Conservation (phyloP, 1,139 yeast species). For the Yamadazyma aaseri region DNA sequence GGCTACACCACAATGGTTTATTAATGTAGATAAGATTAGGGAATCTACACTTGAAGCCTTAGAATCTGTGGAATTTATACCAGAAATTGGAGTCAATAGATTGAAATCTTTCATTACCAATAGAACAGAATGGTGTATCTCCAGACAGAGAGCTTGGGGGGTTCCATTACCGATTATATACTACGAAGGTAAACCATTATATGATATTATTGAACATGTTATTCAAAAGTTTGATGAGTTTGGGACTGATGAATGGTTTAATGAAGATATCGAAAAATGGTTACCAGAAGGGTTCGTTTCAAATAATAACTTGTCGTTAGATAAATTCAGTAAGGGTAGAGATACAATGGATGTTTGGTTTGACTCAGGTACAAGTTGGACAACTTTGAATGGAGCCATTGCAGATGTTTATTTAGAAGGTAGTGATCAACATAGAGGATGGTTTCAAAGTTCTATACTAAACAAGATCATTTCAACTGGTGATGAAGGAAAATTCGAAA, state of each 20-base stretch:
- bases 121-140: conserved; percentile 96
- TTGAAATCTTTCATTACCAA: conserved; percentile 69
- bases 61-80: conserved; percentile 63
- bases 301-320: conserved; percentile 19
- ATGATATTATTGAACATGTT: conserved; percentile 55
- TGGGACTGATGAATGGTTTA: conserved; percentile 85
- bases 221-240: conserved; percentile 51
- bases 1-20: conserved; percentile 97
- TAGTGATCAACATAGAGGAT: conserved; percentile 95
- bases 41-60: conserved; percentile 59
- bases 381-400: conserved; percentile 47
- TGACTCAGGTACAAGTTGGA: conserved; percentile 96
- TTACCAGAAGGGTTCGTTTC: conserved; percentile 43
- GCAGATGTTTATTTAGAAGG: conserved; percentile 92
- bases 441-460: conserved; percentile 94
- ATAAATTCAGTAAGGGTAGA: conserved; percentile 61
- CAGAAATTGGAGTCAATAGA: conserved; percentile 70
- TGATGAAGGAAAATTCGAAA: conserved; percentile 29
- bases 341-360: conserved; percentile 99
- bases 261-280: conserved; percentile 63
- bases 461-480: conserved; percentile 66
- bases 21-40: conserved; percentile 77
- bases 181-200: conserved; percentile 54
- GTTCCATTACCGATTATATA: conserved; percentile 93
- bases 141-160: conserved; percentile 98